These are phyloP conservation scores for Blastocystis sp. DNA, from an alignment of 352 stramenopile genomes.

Conservation along the genomic window DNA sequence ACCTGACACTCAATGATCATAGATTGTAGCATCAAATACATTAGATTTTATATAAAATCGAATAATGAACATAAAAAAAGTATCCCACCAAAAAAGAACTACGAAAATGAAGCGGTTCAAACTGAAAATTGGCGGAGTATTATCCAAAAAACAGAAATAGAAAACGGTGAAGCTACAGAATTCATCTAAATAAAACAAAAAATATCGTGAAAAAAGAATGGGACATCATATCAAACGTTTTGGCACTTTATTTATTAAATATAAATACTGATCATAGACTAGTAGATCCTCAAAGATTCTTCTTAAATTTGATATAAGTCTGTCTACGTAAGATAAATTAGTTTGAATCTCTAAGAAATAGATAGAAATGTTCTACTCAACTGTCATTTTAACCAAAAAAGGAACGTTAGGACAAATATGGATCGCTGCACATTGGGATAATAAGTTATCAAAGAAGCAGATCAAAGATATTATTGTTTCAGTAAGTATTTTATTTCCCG, in stretches of 20 bases:
- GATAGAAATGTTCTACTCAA: slow-evolving; percentile 30
- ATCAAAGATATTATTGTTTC: not conserved
- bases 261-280: not conserved
- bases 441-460: slow-evolving; percentile 5
- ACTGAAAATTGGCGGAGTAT: no score
- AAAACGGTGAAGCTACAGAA: no score
- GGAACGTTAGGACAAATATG: slow-evolving; percentile 5
- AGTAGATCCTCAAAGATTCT: not conserved
- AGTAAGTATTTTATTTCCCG: not conserved
- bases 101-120: no score
- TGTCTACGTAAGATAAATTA: not conserved
- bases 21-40: no score
- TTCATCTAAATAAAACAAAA: no score
- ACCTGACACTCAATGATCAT: no score
- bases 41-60: no score
- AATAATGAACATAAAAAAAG: no score
- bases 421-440: not conserved
- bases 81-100: no score
- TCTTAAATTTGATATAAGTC: not conserved
- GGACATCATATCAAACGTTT: not conserved
- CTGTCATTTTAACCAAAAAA: slow-evolving; percentile 12
- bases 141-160: no score
- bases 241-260: not conserved
- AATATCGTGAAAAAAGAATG: no score
- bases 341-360: not conserved